Evolutionary conservation across 1,284 basidiomycete species (phyloP), one percentile per base, ranked within the genome.

Genomic region (Chalciporus sp.): DNA sequence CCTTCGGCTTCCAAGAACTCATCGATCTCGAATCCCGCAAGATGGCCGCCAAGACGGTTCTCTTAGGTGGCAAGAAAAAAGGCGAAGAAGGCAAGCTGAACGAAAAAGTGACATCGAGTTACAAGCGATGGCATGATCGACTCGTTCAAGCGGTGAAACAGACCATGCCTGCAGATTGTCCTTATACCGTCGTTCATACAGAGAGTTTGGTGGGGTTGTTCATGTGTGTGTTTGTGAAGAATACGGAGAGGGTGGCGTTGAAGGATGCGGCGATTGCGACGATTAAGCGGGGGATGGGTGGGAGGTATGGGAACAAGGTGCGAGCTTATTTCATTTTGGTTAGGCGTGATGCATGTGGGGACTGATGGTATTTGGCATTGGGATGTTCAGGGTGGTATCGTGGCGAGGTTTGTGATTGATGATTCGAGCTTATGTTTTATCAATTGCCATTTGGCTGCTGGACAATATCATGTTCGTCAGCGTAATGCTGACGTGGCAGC

Each of bases 361-460:
- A 47, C 28, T 48, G 41, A 49, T 11, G 47, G 14, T 28, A 3
- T 17, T 10, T 40, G 8, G 19, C 3, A 23, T 23, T 23, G 23
- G 2, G 23, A 3, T 23, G 23, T 33, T 4, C 61, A 94, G 88
- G 96, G 96, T 14, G 95, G 90, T 0, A 95, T 98, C 55, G 83
- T 97, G 16, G 82, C 92, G 2, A 84, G 96, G n/a, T 83, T 98
- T 56, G 84, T 94, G 9, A 76, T 98, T 35, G 92, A 95, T 60
- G 94, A 98, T 73, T 90, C 93, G 1, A 95, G 92, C 0, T 72
- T 98, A 26, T 98, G 94, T 68, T 90, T 98, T 65, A 85, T 98
- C 75, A 99, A 99, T 72, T 94, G 93, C 61, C 96, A 99, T 76
- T 79, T 99, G 48, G 96, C 95, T 5, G 95, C 96, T 2, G 95